Conservation (phyloP, 495 filamentous ascomycete genomes). For the Penicilliopsis zonata region DNA sequence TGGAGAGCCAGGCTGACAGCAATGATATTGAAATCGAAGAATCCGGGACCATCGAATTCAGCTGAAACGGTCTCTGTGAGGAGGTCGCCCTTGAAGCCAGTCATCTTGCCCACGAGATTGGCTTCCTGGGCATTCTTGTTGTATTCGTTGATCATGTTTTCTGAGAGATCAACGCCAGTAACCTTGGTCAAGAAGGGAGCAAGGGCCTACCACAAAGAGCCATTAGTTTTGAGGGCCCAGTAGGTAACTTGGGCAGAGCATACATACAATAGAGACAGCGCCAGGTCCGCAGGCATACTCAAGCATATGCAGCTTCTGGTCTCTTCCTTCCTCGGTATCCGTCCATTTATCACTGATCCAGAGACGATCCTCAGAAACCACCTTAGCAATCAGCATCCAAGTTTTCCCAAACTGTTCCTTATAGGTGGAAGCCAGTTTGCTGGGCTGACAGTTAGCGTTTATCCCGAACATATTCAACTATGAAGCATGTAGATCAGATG, state of each 20-base stretch:
- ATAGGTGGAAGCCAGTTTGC: constrained; percentile 34
- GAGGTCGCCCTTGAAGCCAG: constrained; percentile 49
- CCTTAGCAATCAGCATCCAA: constrained; percentile 18
- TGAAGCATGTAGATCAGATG: neutral
- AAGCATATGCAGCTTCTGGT: constrained; percentile 42
- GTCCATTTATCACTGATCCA: constrained; percentile 54
- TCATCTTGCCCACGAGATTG: constrained; percentile 39
- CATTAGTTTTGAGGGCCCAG: neutral
- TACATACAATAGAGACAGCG: constrained; percentile 40
- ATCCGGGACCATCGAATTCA: constrained; percentile 32
- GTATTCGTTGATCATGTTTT: constrained; percentile 51
- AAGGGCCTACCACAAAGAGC: constrained; percentile 30
- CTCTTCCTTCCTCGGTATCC: constrained; percentile 22
- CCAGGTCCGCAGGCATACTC: constrained; percentile 74
- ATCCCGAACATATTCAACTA: neutral
- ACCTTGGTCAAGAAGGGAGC: constrained; percentile 48
- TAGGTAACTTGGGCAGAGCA: neutral
- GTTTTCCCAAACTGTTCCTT: constrained; percentile 26
- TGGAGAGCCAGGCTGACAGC: constrained; percentile 58
- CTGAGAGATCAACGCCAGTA: constrained; percentile 54
- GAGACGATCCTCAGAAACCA: constrained; percentile 34
- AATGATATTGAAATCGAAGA: constrained; percentile 49
- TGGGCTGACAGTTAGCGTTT: constrained; percentile 12
- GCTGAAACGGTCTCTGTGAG: constrained; percentile 24
- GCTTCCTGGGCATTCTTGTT: constrained; percentile 28